Conservation (phyloP, 371 early-diverging fungal species). For the Apophysomyces sp. region DNA sequence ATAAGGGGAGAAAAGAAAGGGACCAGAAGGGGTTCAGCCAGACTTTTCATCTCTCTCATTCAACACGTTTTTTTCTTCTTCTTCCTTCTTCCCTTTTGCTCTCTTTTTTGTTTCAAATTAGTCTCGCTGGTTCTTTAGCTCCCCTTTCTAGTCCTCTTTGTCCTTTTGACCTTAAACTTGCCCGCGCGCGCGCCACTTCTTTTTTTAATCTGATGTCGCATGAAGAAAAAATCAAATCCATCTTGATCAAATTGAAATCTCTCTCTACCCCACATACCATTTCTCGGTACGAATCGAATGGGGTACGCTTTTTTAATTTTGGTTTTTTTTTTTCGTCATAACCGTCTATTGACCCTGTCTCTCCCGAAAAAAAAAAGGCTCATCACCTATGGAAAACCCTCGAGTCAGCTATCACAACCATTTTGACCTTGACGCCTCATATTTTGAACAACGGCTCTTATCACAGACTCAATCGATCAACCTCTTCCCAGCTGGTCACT, state of each 20-base stretch:
- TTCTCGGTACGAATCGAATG: neutral
- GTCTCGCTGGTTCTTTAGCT: too few species aligned
- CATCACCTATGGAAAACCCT: conserved; percentile 1
- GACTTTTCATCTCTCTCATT: neutral
- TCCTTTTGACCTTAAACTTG: neutral
- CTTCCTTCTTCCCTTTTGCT: neutral
- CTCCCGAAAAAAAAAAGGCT: neutral
- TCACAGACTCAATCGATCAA: neutral
- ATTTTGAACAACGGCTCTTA: neutral
- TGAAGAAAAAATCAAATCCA: conserved; percentile 1
- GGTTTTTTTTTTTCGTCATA: neutral
- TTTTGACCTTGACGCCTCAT: conserved; percentile 8
- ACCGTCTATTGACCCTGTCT: neutral
- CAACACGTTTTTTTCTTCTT: neutral
- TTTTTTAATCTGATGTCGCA: neutral
- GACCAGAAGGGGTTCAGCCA: neutral
- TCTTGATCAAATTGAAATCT: neutral
- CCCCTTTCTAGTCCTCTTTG: neutral
- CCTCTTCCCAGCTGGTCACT: neutral
- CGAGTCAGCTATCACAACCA: conserved; percentile 4
- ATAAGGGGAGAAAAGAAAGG: neutral
- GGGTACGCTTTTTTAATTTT: neutral
- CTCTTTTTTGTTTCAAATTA: neutral
- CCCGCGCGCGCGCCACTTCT: neutral
- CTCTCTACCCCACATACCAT: neutral